Base-by-base conservation (phyloP, 2,329 filamentous ascomycete genomes). In the Verticillium klebahnii region DNA sequence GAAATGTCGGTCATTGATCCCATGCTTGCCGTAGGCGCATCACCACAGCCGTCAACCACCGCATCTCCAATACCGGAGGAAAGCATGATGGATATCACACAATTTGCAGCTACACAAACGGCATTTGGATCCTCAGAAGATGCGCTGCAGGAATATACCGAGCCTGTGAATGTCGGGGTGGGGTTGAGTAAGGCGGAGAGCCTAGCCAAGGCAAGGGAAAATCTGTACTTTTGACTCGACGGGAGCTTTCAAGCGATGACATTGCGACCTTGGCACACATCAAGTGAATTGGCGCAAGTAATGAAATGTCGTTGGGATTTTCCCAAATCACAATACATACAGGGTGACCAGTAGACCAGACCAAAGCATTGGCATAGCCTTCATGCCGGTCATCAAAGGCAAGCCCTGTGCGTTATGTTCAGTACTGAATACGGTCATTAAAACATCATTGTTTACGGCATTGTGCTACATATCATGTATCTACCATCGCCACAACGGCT, bases 171-270 rank as follows among this genome's bases (percentile, higher is more conserved):
- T 14, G n/a, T 19, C 8, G 45, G 23, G 2, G 23, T 25, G 4
- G 52, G 58, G 7, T 17, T 57, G 29, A 61, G 63, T 52, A 64
- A 64, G 19, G 61, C 61, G 17, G 34, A 57, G 34, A 59, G 59
- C 23, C 34, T 64, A 52, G 61, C 63, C 15, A 59, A 61, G 31
- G 63, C 61, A 19, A 59, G 63, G 14, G 56, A 61, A 29, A 63
- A 64, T 15, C 61, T 64, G 7, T 64, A 64, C 19, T 64, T 63
- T 25, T 63, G 45, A 52, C 14, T 14, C 9, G 9, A 14, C 9
- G 34, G 34, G 9, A 36, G 9, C 14, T 11, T 36, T 14, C 4
- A 9, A 36, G 34, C 34, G 34, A 14, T 11, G 29, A 6, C 29
- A 6, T 29, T 29, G 29, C 29, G 29, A 29, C 5, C 5, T 6